Conservation (phyloP, 2,329 filamentous ascomycete species). For the Samsoniella hepiali region DNA sequence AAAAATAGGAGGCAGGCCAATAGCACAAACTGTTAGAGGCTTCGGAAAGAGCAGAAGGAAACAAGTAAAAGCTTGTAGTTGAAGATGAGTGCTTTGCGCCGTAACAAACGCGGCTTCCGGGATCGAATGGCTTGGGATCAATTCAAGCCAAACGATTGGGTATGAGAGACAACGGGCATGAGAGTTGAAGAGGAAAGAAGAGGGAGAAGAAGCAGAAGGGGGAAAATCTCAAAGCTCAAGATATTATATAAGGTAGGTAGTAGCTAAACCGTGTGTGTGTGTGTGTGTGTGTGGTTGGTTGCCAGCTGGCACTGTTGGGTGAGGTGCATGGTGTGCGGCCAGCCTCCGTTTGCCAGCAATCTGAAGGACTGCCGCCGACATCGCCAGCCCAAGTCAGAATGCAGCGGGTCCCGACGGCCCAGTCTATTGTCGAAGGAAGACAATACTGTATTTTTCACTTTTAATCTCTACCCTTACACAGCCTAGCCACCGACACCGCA, state of each 20-base stretch:
- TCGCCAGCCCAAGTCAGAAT: conserved; percentile 3
- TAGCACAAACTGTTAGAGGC: background rate
- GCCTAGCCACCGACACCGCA: background rate
- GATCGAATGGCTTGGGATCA: conserved; percentile 9
- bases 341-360: conserved; percentile 11
- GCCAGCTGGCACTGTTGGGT: background rate
- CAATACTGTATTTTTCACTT: background rate
- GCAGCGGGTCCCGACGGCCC: background rate
- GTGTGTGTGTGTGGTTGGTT: background rate
- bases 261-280: background rate
- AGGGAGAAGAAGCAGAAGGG: background rate
- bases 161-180: background rate
- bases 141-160: background rate
- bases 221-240: background rate
- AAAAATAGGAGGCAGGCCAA: background rate
- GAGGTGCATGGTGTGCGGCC: conserved; percentile 2
- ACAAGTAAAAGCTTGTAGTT: background rate
- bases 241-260: too few species aligned
- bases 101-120: background rate
- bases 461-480: background rate
- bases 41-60: background rate
- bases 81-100: background rate
- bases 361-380: conserved; percentile 10
- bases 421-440: background rate
- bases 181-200: background rate